A percentile compares a stretch with the other conserved stretches of the same genome.
phyloP scores from a whole-genome alignment of 192 early-diverging fungal species.

The Entomortierella chlamydospora region DNA sequence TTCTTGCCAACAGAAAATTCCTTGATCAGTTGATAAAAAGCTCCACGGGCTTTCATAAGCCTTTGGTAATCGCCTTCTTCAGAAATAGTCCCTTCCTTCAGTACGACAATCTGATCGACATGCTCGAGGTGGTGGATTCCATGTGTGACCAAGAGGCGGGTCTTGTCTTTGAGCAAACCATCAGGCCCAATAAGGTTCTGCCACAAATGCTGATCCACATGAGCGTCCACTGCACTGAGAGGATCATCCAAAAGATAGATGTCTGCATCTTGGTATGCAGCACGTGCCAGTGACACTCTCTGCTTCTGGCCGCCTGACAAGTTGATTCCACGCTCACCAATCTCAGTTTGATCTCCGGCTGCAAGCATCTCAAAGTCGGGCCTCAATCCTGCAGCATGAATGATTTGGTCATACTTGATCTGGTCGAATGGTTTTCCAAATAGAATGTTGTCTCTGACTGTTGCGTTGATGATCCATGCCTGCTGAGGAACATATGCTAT shows the following conservation, averaged over 20 bases:
- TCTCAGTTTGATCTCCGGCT: slow-evolving; percentile 51
- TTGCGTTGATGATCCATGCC: slow-evolving; percentile 32
- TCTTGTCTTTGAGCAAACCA: slow-evolving; percentile 72
- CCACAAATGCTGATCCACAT: slow-evolving; percentile 70
- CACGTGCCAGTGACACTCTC: slow-evolving; percentile 82
- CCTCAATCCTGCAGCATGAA: background rate
- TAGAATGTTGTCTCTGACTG: slow-evolving; percentile 56
- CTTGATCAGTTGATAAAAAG: slow-evolving; percentile 66
- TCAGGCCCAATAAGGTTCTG: slow-evolving; percentile 77
- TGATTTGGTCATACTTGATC: slow-evolving; percentile 58
- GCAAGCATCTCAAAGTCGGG: slow-evolving; percentile 17
- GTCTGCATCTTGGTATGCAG: slow-evolving; percentile 81
- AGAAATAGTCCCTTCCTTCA: slow-evolving; percentile 73
- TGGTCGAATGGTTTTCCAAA: slow-evolving; percentile 17
- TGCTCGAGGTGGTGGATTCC: slow-evolving; percentile 76
- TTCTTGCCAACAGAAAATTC: slow-evolving; percentile 65
- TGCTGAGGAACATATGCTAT: slow-evolving; percentile 69
- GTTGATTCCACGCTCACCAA: slow-evolving; percentile 74
- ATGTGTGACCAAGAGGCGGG: slow-evolving; percentile 86
- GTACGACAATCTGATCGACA: slow-evolving; percentile 72
- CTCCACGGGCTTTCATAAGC: slow-evolving; percentile 62
- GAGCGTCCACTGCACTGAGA: slow-evolving; percentile 85
- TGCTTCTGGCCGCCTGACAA: slow-evolving; percentile 87
- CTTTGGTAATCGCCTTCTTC: slow-evolving; percentile 70
- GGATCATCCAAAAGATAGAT: slow-evolving; percentile 88